Evolutionary conservation across 352 stramenopile genomes (phyloP).

Genomic region (Phytophthora melonis): DNA sequence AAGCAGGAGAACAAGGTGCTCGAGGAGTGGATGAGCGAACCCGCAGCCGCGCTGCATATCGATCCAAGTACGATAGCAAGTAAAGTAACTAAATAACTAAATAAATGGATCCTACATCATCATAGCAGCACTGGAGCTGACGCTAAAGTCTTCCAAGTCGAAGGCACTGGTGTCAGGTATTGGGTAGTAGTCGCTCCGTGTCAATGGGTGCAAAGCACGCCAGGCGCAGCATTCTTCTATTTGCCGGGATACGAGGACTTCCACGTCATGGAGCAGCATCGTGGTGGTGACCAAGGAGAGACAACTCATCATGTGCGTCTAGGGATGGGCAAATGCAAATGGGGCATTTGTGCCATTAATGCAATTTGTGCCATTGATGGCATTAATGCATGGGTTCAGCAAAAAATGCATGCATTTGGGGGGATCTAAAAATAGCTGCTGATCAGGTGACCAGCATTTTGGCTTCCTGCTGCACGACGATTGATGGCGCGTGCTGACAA

Average conservation of each 20-base stretch:
- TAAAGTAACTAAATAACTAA: background rate
- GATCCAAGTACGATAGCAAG: background rate
- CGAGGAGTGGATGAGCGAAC: too few species aligned
- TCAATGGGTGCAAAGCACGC: background rate
- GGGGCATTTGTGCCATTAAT: too few species aligned
- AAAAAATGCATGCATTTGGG: too few species aligned
- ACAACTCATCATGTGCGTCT: background rate
- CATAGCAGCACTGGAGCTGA: background rate
- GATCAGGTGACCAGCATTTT: too few species aligned
- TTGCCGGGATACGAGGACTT: background rate
- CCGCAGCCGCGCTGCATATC: background rate
- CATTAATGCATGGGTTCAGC: too few species aligned
- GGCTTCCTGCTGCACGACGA: too few species aligned
- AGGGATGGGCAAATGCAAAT: too few species aligned
- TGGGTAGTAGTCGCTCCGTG: background rate
- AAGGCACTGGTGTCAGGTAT: too few species aligned
- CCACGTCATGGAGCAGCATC: background rate
- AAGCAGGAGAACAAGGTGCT: background rate
- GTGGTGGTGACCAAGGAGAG: background rate
- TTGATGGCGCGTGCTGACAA: too few species aligned
- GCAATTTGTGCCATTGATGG: too few species aligned
- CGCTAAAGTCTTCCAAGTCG: too few species aligned
- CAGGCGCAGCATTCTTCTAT: background rate
- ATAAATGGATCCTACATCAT: background rate
- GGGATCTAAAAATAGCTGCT: too few species aligned